Evolutionary conservation across 768 basidiomycete genomes (phyloP).

Genomic region (Favolaschia claudopus): DNA sequence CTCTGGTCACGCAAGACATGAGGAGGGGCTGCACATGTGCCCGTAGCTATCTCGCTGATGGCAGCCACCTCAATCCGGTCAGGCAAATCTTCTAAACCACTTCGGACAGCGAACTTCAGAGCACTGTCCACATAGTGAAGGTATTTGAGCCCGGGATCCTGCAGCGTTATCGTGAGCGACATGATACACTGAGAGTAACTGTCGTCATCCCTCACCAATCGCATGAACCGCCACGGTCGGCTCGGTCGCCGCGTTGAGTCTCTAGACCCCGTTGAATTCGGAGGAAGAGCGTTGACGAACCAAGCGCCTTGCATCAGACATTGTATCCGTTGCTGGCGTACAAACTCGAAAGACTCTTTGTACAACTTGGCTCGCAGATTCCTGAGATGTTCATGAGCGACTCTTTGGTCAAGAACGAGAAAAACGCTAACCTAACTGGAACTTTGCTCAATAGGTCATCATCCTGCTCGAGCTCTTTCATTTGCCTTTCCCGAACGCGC

Average conservation of each 20-base stretch:
- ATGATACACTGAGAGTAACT: background rate
- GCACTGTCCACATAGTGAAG: constrained; percentile 88
- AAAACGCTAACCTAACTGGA: constrained; percentile 77
- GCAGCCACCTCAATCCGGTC: constrained; percentile 84
- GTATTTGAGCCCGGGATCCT: constrained; percentile 83
- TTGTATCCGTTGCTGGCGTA: constrained; percentile 86
- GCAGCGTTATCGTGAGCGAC: constrained; percentile 15
- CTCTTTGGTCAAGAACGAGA: background rate
- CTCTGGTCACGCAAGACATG: constrained; percentile 67
- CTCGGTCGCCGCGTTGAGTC: constrained; percentile 64
- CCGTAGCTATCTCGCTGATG: constrained; percentile 82
- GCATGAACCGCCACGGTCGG: constrained; percentile 86
- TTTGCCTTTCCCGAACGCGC: constrained; percentile 85
- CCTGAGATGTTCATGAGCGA: constrained; percentile 74
- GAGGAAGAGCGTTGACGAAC: constrained; percentile 84
- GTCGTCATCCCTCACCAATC: constrained; percentile 68
- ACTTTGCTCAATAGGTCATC: constrained; percentile 88
- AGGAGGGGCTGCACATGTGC: constrained; percentile 74
- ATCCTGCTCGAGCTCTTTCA: constrained; percentile 88
- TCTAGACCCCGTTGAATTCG: constrained; percentile 51
- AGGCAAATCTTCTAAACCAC: constrained; percentile 86
- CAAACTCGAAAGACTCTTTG: constrained; percentile 91
- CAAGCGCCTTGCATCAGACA: constrained; percentile 90
- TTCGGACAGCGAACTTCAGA: constrained; percentile 79
- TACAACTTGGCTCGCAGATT: constrained; percentile 86